Conservation (phyloP, 441 rosid species). For the Aleurites moluccanus region DNA sequence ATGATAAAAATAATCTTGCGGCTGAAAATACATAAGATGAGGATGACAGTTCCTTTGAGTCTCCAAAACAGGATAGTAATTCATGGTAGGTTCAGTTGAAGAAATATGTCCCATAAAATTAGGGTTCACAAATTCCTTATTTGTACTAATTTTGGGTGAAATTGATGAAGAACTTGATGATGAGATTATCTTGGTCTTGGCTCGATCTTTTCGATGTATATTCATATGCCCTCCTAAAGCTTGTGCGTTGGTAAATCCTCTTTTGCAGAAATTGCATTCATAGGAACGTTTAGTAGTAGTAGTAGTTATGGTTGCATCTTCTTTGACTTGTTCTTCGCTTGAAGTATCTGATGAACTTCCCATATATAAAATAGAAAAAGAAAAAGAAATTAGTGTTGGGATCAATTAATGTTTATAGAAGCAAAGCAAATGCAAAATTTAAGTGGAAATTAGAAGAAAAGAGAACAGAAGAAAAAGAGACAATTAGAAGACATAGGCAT, state of each 20-base stretch:
- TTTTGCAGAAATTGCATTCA: constrained; percentile 67
- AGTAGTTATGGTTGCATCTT: background rate
- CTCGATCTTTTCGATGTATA: constrained; percentile 60
- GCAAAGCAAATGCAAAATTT: background rate
- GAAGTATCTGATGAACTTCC: constrained; percentile 32
- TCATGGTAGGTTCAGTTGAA: constrained; percentile 20
- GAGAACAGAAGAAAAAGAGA: constrained; percentile 4
- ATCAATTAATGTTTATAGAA: background rate
- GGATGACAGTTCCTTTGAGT: constrained; percentile 23
- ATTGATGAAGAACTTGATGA: constrained; percentile 11
- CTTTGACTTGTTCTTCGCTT: constrained; percentile 34
- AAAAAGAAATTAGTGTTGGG: background rate
- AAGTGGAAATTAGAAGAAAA: too few relatives aligned
- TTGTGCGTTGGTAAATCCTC: constrained; percentile 84
- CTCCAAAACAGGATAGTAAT: constrained; percentile 24
- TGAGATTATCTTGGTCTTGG: constrained; percentile 36
- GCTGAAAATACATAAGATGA: constrained; percentile 28
- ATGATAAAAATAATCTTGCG: constrained; percentile 17
- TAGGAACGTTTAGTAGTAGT: constrained; percentile 41
- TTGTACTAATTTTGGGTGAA: constrained; percentile 3
- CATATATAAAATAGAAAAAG: constrained; percentile 15
- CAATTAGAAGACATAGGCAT: constrained; percentile 40
- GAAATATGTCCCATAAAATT: constrained; percentile 16
- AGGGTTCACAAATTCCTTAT: constrained; percentile 28
- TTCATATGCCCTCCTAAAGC: constrained; percentile 90